Base-by-base conservation (phyloP, 805 yeast species). In the Yarrowia yakushimensis region DNA sequence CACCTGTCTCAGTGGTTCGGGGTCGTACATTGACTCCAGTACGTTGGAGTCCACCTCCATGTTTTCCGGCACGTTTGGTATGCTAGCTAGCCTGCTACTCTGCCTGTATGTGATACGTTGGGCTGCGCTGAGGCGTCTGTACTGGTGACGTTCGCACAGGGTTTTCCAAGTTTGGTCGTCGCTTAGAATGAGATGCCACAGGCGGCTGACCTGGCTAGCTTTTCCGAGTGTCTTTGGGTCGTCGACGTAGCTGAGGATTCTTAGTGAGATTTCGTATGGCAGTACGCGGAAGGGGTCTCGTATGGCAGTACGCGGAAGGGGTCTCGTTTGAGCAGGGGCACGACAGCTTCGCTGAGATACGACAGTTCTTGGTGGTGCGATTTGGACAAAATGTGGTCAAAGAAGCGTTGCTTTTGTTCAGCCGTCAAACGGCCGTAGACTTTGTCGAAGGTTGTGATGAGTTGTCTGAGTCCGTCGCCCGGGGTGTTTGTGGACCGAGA, bases 131-230 rank as follows among this genome's bases (percentile, higher is more conserved):
- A 74, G 67, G 17, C 77, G 69, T 17, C 77, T 66, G 67, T 69
- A 74, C 60, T 74, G 76, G 65, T 72, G 75, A 52, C 67, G 69
- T 36, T 70, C 68, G 66, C 79, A 76, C 52, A 77, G 69, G 37
- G 66, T 72, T 60, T 74, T 76, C 80, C 80, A 77, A n/a, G 76
- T 75, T 31, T 67, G 68, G 68, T 77, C 80, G 67, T 77, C 80
- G 55, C 73, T 66, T 27, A 77, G 71, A 20, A 77, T 66, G 31
- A 71, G 65, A 59, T 75, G 73, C 99, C 99, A 93, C 60, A 83
- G 85, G 63, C 85, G 82, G 28, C 93, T 88, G 1, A 93, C 98
- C 71, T 88, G 96, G 0, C 97, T 93, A 0, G 97, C 97, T 65
- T 87, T 87, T 69, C 97, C 93, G 43, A 93, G 79, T 11, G 97